Percentiles rank a stretch among this genome's conserved stretches.
Evolutionary conservation across 2,329 filamentous ascomycete genomes (phyloP).

Genomic region (Fusarium irregulare): DNA sequence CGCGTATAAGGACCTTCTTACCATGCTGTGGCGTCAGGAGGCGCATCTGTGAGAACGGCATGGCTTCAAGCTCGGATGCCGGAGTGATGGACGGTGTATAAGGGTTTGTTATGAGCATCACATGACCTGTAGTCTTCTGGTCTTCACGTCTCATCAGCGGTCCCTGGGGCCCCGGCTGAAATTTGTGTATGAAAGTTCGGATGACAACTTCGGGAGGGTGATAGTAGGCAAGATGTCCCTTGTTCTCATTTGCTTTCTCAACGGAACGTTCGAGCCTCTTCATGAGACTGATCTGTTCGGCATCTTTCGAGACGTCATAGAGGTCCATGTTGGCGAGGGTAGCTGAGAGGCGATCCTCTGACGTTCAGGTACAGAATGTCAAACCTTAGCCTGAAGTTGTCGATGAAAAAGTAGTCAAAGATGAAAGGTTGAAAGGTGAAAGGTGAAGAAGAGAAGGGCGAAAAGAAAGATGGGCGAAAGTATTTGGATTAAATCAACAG

Average conservation of each 20-base stretch:
- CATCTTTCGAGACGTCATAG: neutral
- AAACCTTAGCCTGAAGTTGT: neutral
- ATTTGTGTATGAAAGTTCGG: rapidly evolving
- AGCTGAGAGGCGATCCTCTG: neutral
- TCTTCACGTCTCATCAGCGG: neutral
- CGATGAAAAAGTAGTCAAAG: neutral
- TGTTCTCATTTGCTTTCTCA: neutral
- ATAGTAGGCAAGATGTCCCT: neutral
- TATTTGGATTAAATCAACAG: neutral
- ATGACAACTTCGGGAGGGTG: rapidly evolving
- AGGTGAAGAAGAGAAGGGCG: neutral
- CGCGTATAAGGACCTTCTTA: constrained; percentile 27
- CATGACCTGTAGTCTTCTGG: neutral
- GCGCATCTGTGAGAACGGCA: neutral
- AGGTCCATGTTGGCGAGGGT: neutral
- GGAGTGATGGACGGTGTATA: neutral
- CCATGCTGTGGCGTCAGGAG: constrained; percentile 34
- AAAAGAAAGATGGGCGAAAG: neutral
- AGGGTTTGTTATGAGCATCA: neutral
- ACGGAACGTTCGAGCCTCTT: rapidly evolving
- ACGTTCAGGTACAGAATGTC: neutral
- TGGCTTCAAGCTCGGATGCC: neutral
- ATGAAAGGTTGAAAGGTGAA: neutral
- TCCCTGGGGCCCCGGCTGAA: neutral
- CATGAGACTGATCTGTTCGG: rapidly evolving